Base-by-base conservation (phyloP, 2,329 filamentous ascomycete species). In the Coleophoma eucalyptorum region DNA sequence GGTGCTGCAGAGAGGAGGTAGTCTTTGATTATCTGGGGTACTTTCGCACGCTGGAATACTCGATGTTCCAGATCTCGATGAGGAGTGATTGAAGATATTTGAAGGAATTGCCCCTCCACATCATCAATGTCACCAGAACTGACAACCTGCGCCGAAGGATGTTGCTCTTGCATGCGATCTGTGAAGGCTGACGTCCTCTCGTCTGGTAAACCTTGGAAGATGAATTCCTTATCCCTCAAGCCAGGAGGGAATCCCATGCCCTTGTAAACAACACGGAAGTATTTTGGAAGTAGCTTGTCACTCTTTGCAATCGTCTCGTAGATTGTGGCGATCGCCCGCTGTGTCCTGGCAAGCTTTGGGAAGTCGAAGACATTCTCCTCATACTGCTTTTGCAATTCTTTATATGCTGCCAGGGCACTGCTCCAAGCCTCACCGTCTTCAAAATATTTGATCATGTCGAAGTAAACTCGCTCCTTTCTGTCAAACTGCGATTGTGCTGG, bases 381-480 rank as follows among this genome's bases (percentile, higher is more conserved):
- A 65, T 97, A 99, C 69, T 97, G 91, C n/a, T 76, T 71, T 44
- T 92, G 89, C 47, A 99, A 83, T 69, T 99, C 93, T 65, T 89
- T 88, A 70, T 99, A 97, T 3, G 90, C 90, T 5, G 84, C 80
- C 40, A 99, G 73, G 1, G 92, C 93, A 67, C 89, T 89, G 62
- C 89, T 87, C 93, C 93, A 97, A 1, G 90, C 90, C 65, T 90
- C 87, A n/a, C 91, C 92, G 53, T 95, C 90, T 65, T 97, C 93
- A 57, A 94, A 97, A 65, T 93, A 80, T 67, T 92, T 91, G 66
- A 97, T 96, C 79, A 97, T 96, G 58, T 91, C 83, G 62, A 97
- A 95, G 70, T 95, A 97, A 46, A 97, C 80, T 35, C 84, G 80
- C 69, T 97, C 94, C 67, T 96, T 96, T 37, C 93, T 86, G 61